Percentiles rank a stretch among this genome's conserved stretches.
These are phyloP conservation scores for Diversispora eburnea DNA, from an alignment of 192 early-diverging fungal genomes.

Conservation along the genomic window DNA sequence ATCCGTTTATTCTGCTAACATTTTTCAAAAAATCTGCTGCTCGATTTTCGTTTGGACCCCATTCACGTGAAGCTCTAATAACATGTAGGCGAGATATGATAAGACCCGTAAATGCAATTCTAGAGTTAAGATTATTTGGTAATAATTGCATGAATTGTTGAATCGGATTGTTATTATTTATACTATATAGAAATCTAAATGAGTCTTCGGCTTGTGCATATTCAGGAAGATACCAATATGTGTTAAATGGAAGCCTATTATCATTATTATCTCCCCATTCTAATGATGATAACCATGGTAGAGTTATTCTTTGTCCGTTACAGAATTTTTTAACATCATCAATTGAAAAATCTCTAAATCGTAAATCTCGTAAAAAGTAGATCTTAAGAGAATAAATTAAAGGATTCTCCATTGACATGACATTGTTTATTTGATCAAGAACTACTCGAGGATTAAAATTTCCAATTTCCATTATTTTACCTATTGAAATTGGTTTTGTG, in stretches of 20 bases:
- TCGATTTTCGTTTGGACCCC: not conserved
- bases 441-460: not conserved
- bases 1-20: not conserved
- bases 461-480: not conserved
- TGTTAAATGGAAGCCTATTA: conserved; percentile 22
- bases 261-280: conserved; percentile 10
- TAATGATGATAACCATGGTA: conserved; percentile 22
- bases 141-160: not conserved
- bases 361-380: conserved; percentile 26
- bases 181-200: not conserved
- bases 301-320: not conserved
- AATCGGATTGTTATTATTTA: not conserved
- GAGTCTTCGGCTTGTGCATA: conserved; percentile 4
- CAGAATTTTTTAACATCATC: conserved; percentile 22
- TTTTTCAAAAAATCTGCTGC: not conserved
- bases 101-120: conserved; percentile 17
- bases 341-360: conserved; percentile 14
- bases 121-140: not conserved
- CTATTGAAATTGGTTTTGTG: not conserved
- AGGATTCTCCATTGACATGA: not conserved
- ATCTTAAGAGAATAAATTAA: conserved; percentile 24
- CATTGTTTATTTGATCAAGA: conserved; percentile 12
- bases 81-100: conserved; percentile 1
- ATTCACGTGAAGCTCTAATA: conserved; percentile 21
- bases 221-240: conserved; percentile 2